Percentiles rank a stretch among this genome's conserved stretches.
Conservation (phyloP, 164 flowering plant genomes). For the Amborella trichopoda region DNA sequence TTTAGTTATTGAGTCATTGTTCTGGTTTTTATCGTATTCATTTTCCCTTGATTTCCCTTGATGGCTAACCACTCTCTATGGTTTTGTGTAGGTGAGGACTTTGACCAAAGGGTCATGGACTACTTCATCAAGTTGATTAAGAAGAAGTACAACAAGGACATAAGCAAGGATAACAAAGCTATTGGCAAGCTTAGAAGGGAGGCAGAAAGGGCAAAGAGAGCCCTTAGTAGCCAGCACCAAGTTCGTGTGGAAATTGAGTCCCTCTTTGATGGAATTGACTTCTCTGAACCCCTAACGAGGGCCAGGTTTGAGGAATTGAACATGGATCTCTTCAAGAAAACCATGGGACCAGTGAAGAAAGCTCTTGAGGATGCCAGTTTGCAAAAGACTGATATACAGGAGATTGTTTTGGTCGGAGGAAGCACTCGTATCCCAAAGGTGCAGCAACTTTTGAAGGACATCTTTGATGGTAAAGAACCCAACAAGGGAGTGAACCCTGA, state of each 20-base stretch:
- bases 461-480: constrained; percentile 83
- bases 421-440: constrained; percentile 90
- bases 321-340: constrained; percentile 78
- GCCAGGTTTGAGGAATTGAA: constrained; percentile 84
- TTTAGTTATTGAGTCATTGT: no score
- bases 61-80: background rate
- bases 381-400: constrained; percentile 70
- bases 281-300: constrained; percentile 80
- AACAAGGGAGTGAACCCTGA: constrained; percentile 95
- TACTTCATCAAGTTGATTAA: constrained; percentile 87
- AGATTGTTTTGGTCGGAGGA: constrained; percentile 90
- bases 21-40: no score
- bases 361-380: constrained; percentile 87
- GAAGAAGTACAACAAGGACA: constrained; percentile 84
- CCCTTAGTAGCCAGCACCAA: constrained; percentile 87
- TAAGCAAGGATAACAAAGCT: constrained; percentile 91
- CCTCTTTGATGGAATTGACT: constrained; percentile 59
- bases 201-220: constrained; percentile 84
- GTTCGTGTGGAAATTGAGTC: constrained; percentile 87
- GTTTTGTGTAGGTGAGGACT: constrained; percentile 59
- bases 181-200: constrained; percentile 80
- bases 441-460: constrained; percentile 78
- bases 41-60: no score
- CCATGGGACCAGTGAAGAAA: constrained; percentile 94
- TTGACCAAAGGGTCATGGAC: constrained; percentile 82